phyloP scores from a whole-genome alignment of 116 monocot genomes.

The Trichopus zeylanicus region DNA sequence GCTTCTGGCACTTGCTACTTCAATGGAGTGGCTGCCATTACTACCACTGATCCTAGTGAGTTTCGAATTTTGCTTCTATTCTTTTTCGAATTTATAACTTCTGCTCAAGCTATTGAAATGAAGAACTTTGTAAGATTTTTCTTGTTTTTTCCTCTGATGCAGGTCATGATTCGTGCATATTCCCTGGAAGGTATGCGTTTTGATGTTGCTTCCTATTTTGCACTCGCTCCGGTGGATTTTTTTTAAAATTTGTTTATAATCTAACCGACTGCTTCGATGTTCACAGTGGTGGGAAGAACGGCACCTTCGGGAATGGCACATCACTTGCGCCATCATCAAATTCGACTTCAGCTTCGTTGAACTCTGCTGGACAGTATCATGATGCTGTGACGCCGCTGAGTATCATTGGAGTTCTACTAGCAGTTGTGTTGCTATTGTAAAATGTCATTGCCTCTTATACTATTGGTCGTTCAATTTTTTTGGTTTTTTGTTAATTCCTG shows the following conservation, averaged over 20 bases:
- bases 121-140: neutral
- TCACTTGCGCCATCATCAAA: slow-evolving; percentile 41
- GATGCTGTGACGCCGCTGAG: neutral
- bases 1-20: slow-evolving; percentile 78
- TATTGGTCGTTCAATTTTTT: neutral
- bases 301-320: slow-evolving; percentile 39
- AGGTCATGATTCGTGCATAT: slow-evolving; percentile 72
- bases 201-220: neutral
- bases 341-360: slow-evolving; percentile 13
- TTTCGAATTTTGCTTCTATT: neutral
- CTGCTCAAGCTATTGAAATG: too few species aligned
- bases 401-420: neutral
- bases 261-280: too few species aligned
- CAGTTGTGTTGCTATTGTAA: neutral
- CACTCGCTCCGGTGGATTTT: neutral
- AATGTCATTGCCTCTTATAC: neutral
- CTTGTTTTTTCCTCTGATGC: neutral
- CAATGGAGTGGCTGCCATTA: slow-evolving; percentile 82
- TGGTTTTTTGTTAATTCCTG: too few species aligned
- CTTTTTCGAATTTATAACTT: neutral
- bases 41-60: slow-evolving; percentile 92
- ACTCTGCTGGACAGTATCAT: neutral
- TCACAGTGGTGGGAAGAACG: slow-evolving; percentile 61
- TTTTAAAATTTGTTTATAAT: too few species aligned
- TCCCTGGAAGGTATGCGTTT: slow-evolving; percentile 57